phyloP scores from a whole-genome alignment of 2,329 filamentous ascomycete species.

The Aspergillus cejpii region DNA sequence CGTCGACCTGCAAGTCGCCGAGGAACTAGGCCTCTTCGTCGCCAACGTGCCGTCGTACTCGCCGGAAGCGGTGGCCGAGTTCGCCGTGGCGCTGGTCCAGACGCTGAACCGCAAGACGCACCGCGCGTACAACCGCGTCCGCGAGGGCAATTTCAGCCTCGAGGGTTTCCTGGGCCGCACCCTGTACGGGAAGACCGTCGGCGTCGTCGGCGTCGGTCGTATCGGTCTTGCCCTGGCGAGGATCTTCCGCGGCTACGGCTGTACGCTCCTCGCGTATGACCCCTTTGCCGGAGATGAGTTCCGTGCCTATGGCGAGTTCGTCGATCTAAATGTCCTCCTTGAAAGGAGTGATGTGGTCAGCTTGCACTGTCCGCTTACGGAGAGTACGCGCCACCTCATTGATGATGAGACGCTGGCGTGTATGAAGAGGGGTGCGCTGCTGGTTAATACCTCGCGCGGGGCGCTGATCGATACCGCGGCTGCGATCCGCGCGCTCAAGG shows the following conservation, averaged over 20 bases:
- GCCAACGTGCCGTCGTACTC: slow-evolving; percentile 63
- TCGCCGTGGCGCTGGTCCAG: slow-evolving; percentile 60
- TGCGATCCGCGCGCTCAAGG: slow-evolving; percentile 57
- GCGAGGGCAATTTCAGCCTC: slow-evolving; percentile 62
- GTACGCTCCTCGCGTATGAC: slow-evolving; percentile 56
- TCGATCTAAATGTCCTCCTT: slow-evolving; percentile 51
- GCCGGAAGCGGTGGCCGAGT: slow-evolving; percentile 64
- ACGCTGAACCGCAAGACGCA: slow-evolving; percentile 63
- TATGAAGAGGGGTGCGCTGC: slow-evolving; percentile 55
- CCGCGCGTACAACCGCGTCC: slow-evolving; percentile 60
- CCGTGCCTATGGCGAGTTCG: slow-evolving; percentile 46
- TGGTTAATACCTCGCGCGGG: slow-evolving; percentile 62
- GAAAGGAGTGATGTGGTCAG: slow-evolving; percentile 55
- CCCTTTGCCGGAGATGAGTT: slow-evolving; percentile 49
- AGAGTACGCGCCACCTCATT: slow-evolving; percentile 55
- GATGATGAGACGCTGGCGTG: slow-evolving; percentile 47
- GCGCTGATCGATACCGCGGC: slow-evolving; percentile 56
- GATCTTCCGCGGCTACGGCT: slow-evolving; percentile 61
- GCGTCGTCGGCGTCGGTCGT: slow-evolving; percentile 58
- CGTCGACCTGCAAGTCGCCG: slow-evolving; percentile 54
- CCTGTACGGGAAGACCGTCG: slow-evolving; percentile 59
- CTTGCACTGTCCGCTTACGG: slow-evolving; percentile 60
- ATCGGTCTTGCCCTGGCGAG: slow-evolving; percentile 58
- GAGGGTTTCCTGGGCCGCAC: slow-evolving; percentile 55
- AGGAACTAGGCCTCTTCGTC: slow-evolving; percentile 52